These are phyloP conservation scores for Colletotrichum destructivum DNA, from an alignment of 2,329 filamentous ascomycete species.

Conservation along the genomic window DNA sequence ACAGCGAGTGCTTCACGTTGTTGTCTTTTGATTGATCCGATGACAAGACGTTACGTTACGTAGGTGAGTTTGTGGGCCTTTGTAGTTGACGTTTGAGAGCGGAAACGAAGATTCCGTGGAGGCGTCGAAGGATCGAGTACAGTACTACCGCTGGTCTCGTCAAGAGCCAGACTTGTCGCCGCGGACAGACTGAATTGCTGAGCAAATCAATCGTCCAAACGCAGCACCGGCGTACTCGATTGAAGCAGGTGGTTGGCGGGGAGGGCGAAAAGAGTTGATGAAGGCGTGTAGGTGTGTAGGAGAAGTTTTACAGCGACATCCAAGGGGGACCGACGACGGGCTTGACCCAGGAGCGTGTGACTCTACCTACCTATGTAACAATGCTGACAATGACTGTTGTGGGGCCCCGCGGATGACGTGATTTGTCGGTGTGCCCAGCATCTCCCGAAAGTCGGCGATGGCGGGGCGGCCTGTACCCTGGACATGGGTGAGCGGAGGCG, in stretches of 20 bases:
- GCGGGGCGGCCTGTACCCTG: slow-evolving; percentile 25
- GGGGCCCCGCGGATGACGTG: slow-evolving; percentile 39
- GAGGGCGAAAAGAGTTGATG: not conserved
- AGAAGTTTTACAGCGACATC: slow-evolving; percentile 10
- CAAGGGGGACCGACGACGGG: slow-evolving; percentile 39
- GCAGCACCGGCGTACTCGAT: slow-evolving; percentile 45
- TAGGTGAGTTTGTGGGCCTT: not conserved
- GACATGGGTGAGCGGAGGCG: slow-evolving; percentile 2
- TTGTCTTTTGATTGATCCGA: slow-evolving; percentile 1
- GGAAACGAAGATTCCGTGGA: slow-evolving; percentile 13
- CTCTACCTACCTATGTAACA: not conserved
- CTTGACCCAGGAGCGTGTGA: slow-evolving; percentile 16
- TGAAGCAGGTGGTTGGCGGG: slow-evolving; percentile 30
- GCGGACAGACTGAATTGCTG: slow-evolving; percentile 43
- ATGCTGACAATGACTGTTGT: slow-evolving; percentile 19
- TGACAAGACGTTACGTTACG: not conserved
- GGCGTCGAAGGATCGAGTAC: slow-evolving; percentile 30
- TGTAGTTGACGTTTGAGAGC: slow-evolving; percentile 9
- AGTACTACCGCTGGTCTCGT: slow-evolving; percentile 44
- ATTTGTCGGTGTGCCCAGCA: slow-evolving; percentile 37
- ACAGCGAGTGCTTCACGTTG: not conserved
- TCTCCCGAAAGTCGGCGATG: slow-evolving; percentile 39
- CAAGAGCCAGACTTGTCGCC: slow-evolving; percentile 45
- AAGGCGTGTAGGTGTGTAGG: slow-evolving; percentile 8
- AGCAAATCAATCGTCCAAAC: slow-evolving; percentile 41